A percentile compares a stretch with the other conserved stretches of the same genome.
Conservation (phyloP, 441 rosid species). For the Kokia cookei region DNA sequence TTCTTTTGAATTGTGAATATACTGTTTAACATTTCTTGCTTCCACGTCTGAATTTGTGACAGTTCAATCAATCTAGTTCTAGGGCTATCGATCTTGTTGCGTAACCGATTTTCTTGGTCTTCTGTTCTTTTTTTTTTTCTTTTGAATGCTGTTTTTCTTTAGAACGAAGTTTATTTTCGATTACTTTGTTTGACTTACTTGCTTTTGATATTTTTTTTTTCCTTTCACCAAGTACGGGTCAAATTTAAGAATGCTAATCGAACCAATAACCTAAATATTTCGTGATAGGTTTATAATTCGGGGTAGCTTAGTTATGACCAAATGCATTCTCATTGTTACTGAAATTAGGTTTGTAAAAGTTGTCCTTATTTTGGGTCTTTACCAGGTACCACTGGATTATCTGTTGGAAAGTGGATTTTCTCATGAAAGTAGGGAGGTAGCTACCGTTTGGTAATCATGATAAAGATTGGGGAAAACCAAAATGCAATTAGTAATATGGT, state of each 20-base stretch:
- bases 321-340: neutral
- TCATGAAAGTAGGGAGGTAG: neutral
- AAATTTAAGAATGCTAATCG: neutral
- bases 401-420: neutral
- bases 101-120: neutral
- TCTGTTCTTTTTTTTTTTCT: neutral
- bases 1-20: neutral
- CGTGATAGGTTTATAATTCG: neutral
- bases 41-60: neutral
- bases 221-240: neutral
- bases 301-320: neutral
- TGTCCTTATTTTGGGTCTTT: neutral
- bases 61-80: neutral
- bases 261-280: neutral
- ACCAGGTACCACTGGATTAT: neutral
- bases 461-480: neutral
- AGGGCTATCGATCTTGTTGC: neutral
- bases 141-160: neutral
- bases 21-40: neutral
- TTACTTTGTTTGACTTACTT: neutral
- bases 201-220: neutral
- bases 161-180: neutral
- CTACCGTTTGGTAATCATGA: neutral
- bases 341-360: neutral
- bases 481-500: constrained; percentile 2